Conservation (phyloP, 495 filamentous ascomycete genomes). For the Melanomma pulvis-pyrius region DNA sequence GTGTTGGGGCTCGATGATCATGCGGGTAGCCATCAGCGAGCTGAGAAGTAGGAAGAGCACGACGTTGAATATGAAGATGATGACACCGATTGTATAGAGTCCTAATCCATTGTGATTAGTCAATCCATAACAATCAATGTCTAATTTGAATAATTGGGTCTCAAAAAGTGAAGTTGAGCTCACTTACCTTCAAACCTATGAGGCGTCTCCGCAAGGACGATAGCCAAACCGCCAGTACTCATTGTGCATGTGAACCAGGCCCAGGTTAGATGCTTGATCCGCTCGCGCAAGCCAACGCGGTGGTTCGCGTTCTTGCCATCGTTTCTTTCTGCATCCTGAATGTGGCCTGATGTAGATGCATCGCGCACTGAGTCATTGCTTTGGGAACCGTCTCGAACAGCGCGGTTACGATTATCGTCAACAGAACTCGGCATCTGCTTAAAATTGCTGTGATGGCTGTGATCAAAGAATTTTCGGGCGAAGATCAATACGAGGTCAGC, state of each 20-base stretch:
- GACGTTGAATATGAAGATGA: constrained; percentile 66
- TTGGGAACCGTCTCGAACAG: background rate
- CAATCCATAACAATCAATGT: too few relatives aligned
- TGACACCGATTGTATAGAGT: constrained; percentile 60
- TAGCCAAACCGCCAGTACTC: constrained; percentile 66
- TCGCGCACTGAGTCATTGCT: background rate
- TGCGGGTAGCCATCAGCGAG: constrained; percentile 58
- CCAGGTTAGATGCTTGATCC: constrained; percentile 70
- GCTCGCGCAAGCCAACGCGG: constrained; percentile 44
- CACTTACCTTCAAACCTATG: constrained; percentile 52
- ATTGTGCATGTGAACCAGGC: constrained; percentile 73
- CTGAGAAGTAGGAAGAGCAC: constrained; percentile 59
- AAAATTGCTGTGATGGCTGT: background rate
- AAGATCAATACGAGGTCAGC: background rate
- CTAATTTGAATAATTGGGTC: background rate
- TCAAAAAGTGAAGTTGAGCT: background rate
- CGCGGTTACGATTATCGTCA: background rate
- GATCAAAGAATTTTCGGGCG: background rate
- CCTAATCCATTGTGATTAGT: constrained; percentile 42
- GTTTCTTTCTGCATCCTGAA: background rate
- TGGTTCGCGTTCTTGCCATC: background rate
- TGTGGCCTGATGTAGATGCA: background rate
- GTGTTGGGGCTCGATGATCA: constrained; percentile 54
- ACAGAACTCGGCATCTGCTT: background rate
- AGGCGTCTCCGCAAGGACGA: constrained; percentile 62